phyloP scores from a whole-genome alignment of 78 protist species.

The Speleostelium caveatum region DNA sequence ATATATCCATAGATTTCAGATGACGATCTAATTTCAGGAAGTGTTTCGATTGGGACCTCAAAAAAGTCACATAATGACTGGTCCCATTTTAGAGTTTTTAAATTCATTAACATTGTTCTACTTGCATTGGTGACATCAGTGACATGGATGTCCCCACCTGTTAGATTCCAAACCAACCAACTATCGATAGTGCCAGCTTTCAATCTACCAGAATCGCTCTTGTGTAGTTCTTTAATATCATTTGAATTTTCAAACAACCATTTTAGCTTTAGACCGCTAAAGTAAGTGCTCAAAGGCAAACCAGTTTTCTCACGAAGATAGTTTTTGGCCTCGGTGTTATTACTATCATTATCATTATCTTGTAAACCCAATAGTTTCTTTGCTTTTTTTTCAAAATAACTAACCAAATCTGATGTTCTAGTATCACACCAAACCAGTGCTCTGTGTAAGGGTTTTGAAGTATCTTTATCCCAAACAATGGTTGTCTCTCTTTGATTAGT shows the following conservation, averaged over 20 bases:
- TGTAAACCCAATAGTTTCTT: neutral
- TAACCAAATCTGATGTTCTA: conserved; percentile 29
- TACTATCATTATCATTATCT: neutral
- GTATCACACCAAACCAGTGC: conserved; percentile 88
- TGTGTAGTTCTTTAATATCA: conserved; percentile 38
- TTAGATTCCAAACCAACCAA: conserved; percentile 95
- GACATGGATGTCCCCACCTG: conserved; percentile 88
- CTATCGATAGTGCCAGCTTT: conserved; percentile 97
- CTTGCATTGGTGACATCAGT: conserved; percentile 98
- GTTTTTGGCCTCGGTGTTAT: conserved; percentile 17
- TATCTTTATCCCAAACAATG: conserved; percentile 94
- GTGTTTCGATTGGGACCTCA: conserved; percentile 42
- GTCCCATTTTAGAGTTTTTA: conserved; percentile 94
- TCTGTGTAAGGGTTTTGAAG: conserved; percentile 93
- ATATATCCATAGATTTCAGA: conserved; percentile 81
- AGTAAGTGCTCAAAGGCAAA: conserved; percentile 96
- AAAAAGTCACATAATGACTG: conserved; percentile 73
- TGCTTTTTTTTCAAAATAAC: conserved; percentile 30
- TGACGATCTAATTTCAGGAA: conserved; percentile 81
- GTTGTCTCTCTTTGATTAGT: conserved; percentile 98
- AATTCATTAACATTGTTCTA: conserved; percentile 97
- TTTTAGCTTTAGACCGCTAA: conserved; percentile 78
- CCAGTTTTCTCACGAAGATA: conserved; percentile 87
- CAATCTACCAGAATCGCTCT: conserved; percentile 24
- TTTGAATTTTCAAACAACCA: conserved; percentile 94